Evolutionary conservation across 495 filamentous ascomycete genomes (phyloP).

Genomic region (Xylaria acuta): DNA sequence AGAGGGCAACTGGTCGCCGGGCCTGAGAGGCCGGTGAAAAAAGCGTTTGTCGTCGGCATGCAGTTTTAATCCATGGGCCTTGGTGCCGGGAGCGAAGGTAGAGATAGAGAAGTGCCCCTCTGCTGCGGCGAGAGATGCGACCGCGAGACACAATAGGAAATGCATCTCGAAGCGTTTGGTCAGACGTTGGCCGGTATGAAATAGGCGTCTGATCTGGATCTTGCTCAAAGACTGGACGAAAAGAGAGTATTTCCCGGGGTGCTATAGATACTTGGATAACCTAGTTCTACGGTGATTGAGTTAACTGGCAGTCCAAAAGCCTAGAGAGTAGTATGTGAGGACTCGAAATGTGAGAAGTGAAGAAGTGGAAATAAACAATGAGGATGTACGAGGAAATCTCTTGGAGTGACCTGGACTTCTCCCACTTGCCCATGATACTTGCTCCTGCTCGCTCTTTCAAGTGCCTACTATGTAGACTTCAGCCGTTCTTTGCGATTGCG

Average conservation of each 20-base stretch:
- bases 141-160: slow-evolving; percentile 3
- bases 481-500: background rate
- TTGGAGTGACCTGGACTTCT: background rate
- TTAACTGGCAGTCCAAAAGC: background rate
- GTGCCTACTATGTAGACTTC: too few relatives aligned
- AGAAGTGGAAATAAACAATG: background rate
- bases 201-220: background rate
- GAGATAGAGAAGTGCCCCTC: slow-evolving; percentile 23
- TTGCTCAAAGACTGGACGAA: background rate
- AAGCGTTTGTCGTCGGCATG: slow-evolving; percentile 35
- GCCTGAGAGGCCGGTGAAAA: slow-evolving; percentile 28
- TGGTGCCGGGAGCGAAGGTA: slow-evolving; percentile 32
- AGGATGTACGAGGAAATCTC: background rate
- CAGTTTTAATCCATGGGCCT: slow-evolving; percentile 27
- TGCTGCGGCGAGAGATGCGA: background rate
- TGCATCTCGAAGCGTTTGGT: background rate
- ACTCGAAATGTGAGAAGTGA: background rate
- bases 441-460: background rate
- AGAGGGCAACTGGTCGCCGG: slow-evolving; percentile 34
- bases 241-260: background rate
- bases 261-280: background rate
- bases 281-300: background rate
- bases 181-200: background rate
- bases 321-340: background rate
- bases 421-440: background rate